Base-by-base conservation (phyloP, 805 yeast species). In the Zygosaccharomyces siamensis region DNA sequence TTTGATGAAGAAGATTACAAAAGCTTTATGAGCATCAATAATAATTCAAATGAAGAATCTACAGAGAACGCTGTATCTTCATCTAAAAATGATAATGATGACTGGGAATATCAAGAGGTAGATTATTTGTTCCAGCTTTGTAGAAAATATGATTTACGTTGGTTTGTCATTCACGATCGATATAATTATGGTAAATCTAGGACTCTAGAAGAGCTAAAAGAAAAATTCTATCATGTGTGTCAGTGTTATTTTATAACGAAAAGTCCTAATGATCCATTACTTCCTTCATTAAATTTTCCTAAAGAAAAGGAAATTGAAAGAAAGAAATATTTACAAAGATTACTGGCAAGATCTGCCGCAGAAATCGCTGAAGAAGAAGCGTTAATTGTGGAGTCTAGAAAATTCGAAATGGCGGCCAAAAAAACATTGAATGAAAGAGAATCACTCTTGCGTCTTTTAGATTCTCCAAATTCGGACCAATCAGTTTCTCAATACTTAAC, bases 281-380 rank as follows among this genome's bases (percentile, higher is more conserved):
- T 89, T 36, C 73, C 84, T 16, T 83, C 83, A 27, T 73, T 93
- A 60, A 75, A 81, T 18, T 93, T 76, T 63, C 81, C 87, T 35
- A 83, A 81, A 57, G 75, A 76, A 5, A 81, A 79, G 55, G 99
- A 93, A 64, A 51, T 76, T 18, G 88, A 83, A 57, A 78, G 99
- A 52, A 93, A 93, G 58, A 78, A 78, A 45, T 92, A 92, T 62
- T 69, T 93, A 40, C 83, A 83, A 57, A 79, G 87, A 52, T 71
- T 93, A 33, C 73, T 92, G 38, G 81, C 81, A 32, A 73, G 99
- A 56, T 81, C 92, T 2, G 97, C 99, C 0, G 95, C 97, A 0
- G 99, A 93, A 64, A 87, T 93, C 39, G 98, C 98, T 0, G 99
- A 93, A 70, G 99, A 93, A 63, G 98, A 93, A 65, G 89, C 96